Base-by-base conservation (phyloP, 768 basidiomycete genomes). In the Xerocomellus intermedius region DNA sequence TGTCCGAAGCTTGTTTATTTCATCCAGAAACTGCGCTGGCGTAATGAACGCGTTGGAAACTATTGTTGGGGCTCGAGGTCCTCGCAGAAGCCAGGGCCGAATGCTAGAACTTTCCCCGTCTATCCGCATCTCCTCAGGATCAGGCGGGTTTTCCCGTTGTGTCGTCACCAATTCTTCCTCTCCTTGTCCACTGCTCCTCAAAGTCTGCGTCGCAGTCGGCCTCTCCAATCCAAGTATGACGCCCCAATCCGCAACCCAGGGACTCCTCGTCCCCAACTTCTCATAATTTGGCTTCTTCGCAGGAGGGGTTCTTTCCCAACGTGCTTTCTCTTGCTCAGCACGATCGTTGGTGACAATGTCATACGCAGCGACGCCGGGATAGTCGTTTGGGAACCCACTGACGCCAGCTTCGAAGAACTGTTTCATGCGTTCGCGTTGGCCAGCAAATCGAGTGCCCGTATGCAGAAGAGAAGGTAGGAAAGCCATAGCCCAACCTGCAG, bases 401-500 rank as follows among this genome's bases (percentile, higher is more conserved):
- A 74, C 72, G 7, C 89, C 90, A 4, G 89, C 84, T 72, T 98
- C 96, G 63, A 90, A 92, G 37, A 82, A 77, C 62, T 96, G 93
- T 5, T 85, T 86, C 60, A 81, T 80, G 33, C 87, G 82, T 65
- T 98, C 93, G 28, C 86, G 83, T 64, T 94, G 87, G 2, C 95
- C 96, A 6, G 81, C 90, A 17, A 96, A 79, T 8, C 93, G 86
- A 2, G 90, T 91, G 21, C 89, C 88, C 0, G 94, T 94, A 69
- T 84, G 85, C 4, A 80, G 79, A 47, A 99, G 80, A 3, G 94
- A 95, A 38, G 79, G 79, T 58, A 91, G 84, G 73, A 98, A 93
- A 1, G 94, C 79, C 87, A 94, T 96, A 0, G 82, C 81, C 94
- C 94, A 98, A 13, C 92, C 94, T 2, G 83, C 77, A 4, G 96